phyloP scores from a whole-genome alignment of 2,329 filamentous ascomycete genomes.

The Cladobotryum mycophilum region DNA sequence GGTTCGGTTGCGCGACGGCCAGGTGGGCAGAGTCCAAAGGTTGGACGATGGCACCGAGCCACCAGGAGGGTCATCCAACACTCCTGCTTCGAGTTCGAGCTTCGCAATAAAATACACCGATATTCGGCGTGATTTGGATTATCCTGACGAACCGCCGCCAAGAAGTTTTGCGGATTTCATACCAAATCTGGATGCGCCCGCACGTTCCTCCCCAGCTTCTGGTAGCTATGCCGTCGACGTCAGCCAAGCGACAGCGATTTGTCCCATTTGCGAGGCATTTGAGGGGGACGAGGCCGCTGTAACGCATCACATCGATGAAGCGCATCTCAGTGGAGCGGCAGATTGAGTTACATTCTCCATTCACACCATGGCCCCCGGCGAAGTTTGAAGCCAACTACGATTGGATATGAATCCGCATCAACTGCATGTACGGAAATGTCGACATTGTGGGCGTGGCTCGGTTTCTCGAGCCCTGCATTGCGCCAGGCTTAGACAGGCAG shows the following conservation, averaged over 20 bases:
- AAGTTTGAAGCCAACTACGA: no score
- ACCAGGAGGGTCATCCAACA: conserved; percentile 3
- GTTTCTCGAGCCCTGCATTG: no score
- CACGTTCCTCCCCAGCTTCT: background rate
- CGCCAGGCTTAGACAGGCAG: no score
- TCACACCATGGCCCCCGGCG: no score
- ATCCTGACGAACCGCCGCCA: conserved; percentile 32
- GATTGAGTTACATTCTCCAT: no score
- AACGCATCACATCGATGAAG: conserved; percentile 54
- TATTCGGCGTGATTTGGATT: conserved; percentile 19
- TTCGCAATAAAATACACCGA: conserved; percentile 29
- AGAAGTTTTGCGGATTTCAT: conserved; percentile 41
- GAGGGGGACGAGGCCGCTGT: conserved; percentile 64
- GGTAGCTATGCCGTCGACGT: background rate
- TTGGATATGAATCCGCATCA: no score
- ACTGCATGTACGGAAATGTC: no score
- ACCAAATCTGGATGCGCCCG: conserved; percentile 24
- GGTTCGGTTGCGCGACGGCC: conserved; percentile 63
- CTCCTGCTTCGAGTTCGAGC: conserved; percentile 14
- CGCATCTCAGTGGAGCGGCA: conserved; percentile 19
- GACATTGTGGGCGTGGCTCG: no score
- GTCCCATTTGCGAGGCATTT: conserved; percentile 61
- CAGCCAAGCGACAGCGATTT: conserved; percentile 30
- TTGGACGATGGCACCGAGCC: conserved; percentile 32
- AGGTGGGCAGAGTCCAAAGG: conserved; percentile 67